Base-by-base conservation (phyloP, 2,329 filamentous ascomycete genomes). In the Penicillium sp. region DNA sequence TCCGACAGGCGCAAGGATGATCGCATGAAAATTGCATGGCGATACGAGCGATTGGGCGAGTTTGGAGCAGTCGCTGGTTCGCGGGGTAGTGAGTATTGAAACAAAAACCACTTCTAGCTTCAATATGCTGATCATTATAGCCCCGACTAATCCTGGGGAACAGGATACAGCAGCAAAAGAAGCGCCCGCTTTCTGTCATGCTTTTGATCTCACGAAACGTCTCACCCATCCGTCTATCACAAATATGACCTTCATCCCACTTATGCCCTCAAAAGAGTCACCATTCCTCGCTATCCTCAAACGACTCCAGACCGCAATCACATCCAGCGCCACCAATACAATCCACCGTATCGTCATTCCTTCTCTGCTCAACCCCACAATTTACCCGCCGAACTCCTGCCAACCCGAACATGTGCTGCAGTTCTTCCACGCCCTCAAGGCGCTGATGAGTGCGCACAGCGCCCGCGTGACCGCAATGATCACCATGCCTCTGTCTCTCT, bases 21-120 rank as follows among this genome's bases (percentile, higher is more conserved):
- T 61, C 93, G 88, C 75, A 97, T 99, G 94, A 97, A 96, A 79
- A 99, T 99, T 79, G 94, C 94, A 4, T 99, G 94, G 94, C 84
- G 94, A 73, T 99, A 99, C 77, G 93, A 97, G 75, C 84, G 86
- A 35, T 76, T 97, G 53, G 89, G 89, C 17, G 88, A 89, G 63
- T 87, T 87, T 66, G 86, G 86, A 42, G 82, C 81, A 58, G 77
- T 77, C 58, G 71, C 79, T 60, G 79, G 79, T 59, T 79, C 77
- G 68, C 83, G 86, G 87, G 86, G 58, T 62, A 59, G 88, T 89
- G 81, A 76, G 83, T 55, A 49, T 33, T 54, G 19, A 31, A 19
- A 29, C 48, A 49, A 19, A 35, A 25, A 23, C 10, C 17, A 35
- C n/a, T 45, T 44, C n/a, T 47, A 23, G 39, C 27, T 56, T 57